Evolutionary conservation across 2,329 filamentous ascomycete species (phyloP), one percentile per base, ranked within the genome.

Genomic region (Hymenoscyphus scutula): DNA sequence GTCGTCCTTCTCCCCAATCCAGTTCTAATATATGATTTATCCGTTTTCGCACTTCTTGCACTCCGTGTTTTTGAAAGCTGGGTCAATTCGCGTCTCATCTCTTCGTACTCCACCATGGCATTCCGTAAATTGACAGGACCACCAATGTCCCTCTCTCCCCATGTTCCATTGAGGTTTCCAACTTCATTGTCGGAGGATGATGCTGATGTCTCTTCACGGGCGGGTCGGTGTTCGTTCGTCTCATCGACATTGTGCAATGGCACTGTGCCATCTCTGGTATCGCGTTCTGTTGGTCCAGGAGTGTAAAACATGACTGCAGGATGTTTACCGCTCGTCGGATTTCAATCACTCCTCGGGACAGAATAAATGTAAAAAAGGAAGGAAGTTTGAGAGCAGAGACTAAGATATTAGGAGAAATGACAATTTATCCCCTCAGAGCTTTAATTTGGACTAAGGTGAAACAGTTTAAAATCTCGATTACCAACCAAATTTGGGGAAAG

Each of bases 61-160:
- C 73, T 64, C 10, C 69, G 61, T 8, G 77, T 77, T 62, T 79
- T 75, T 51, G 81, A 85, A 25, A 87, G 71, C 8, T 77, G 76
- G 5, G 81, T 82, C 63, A 89, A 76, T 65, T 87, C 80, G 57
- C 77, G 76, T 41, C 81, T 77, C 72, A 89, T 79, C 51, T 81
- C 79, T 67, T 86, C 81, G 62, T 81, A 85, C 23, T 88, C 85
- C 63, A 84, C 79, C 79, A 85, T 83, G 11, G 86, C 85, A 54
- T 77, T 76, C 10, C 76, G 75, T 45, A 81, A 79, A 69, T 80
- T 81, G 67, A 82, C 78, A 10, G 81, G 78, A 27, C 81, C 80
- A 5, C 84, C 84, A 30, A 80, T 78, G 71, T 86, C 83, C 54
- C 78, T 75, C 72, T 89, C 86, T 15, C 86, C 86, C 86, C 86